A percentile compares a stretch with the other conserved stretches of the same genome.
Conservation (phyloP, 176 grass and related monocot species). For the Saccharum officinarum region DNA sequence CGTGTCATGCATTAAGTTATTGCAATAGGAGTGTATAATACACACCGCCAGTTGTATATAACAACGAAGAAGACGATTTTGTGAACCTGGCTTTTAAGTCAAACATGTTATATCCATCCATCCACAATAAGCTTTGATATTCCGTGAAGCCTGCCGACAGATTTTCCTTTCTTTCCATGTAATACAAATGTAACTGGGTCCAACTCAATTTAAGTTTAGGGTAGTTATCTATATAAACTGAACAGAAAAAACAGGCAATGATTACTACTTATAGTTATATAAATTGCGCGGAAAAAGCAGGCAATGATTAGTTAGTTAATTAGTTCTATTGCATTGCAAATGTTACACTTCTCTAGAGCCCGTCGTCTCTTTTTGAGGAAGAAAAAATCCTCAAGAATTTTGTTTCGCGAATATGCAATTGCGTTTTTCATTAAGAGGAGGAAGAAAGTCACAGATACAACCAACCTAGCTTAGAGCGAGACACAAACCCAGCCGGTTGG, state of each 20-base stretch:
- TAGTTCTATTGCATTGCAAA: not conserved
- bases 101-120: not conserved
- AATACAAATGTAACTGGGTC: not conserved
- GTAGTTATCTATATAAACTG: not conserved
- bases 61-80: not conserved
- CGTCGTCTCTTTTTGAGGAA: not conserved
- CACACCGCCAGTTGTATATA: not conserved
- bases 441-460: too few species aligned
- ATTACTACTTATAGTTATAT: not conserved
- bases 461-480: too few species aligned
- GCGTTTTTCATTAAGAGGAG: too few species aligned
- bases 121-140: not conserved
- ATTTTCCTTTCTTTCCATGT: not conserved
- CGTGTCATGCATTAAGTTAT: not conserved
- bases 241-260: not conserved
- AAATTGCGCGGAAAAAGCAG: not conserved
- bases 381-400: too few species aligned
- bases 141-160: slow-evolving; percentile 18
- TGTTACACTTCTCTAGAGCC: not conserved
- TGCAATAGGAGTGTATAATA: not conserved
- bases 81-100: not conserved
- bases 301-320: not conserved
- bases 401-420: too few species aligned
- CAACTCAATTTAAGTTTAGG: not conserved
- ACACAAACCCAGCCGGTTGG: too few species aligned